These are phyloP conservation scores for Filosporella fistucella DNA, from an alignment of 495 filamentous ascomycete species.

Conservation along the genomic window DNA sequence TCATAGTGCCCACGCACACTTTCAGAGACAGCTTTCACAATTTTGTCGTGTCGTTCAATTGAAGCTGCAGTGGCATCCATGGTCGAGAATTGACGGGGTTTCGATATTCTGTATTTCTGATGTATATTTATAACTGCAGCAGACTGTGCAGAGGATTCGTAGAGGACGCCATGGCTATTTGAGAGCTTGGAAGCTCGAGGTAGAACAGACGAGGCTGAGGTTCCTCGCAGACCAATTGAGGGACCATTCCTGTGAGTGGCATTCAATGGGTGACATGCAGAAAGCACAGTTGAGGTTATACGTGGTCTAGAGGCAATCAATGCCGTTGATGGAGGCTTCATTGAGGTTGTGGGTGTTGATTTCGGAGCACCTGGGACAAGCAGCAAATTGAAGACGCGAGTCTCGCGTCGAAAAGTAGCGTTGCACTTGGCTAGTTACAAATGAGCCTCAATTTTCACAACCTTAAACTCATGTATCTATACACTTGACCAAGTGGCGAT, in stretches of 20 bases:
- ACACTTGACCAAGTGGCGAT: too few relatives aligned
- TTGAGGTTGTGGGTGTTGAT: slow-evolving; percentile 1
- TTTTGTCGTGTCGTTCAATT: slow-evolving; percentile 41
- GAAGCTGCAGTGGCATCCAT: too few relatives aligned
- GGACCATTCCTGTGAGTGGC: background rate
- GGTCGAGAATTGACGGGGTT: too few relatives aligned
- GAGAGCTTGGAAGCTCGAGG: background rate
- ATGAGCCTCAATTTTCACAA: too few relatives aligned
- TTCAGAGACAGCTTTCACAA: slow-evolving; percentile 39
- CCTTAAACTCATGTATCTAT: too few relatives aligned
- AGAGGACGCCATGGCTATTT: too few relatives aligned
- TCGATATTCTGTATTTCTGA: too few relatives aligned
- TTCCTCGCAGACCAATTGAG: background rate
- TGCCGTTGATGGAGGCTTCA: slow-evolving; percentile 14
- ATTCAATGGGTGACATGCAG: background rate
- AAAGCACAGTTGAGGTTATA: background rate
- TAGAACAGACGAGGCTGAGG: slow-evolving; percentile 2
- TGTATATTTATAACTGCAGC: too few relatives aligned
- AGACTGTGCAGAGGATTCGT: too few relatives aligned
- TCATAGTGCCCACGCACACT: slow-evolving; percentile 52
- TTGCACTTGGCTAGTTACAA: too few relatives aligned
- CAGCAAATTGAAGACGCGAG: background rate
- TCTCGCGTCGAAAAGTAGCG: too few relatives aligned
- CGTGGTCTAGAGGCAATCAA: slow-evolving; percentile 1
- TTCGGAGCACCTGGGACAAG: background rate